Evolutionary conservation across 805 yeast species (phyloP), one percentile per base, ranked within the genome.

Genomic region (Hanseniaspora valbyensis): DNA sequence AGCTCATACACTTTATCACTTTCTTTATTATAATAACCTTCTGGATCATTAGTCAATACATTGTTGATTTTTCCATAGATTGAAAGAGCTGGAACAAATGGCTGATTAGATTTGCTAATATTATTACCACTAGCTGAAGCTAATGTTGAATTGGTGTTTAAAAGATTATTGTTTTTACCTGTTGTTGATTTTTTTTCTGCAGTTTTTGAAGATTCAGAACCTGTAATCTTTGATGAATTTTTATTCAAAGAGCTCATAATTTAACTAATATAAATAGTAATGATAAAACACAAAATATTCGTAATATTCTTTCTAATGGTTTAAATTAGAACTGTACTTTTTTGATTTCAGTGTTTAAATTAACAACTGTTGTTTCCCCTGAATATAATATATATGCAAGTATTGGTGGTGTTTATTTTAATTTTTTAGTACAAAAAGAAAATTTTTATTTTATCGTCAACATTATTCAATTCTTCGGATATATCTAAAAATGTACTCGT

Each of bases 1-100:
- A 48, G 30, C 13, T 39, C 51, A 33, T 33, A 48, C 14, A 48
- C 51, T 19, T 39, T 42, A 25, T 48, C 51, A 48, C 51, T 48
- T 16, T 48, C 51, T 40, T 48, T 48, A 26, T 48, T 48, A 18
- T 32, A 36, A 40, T 29, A 48, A 5, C 51, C 51, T 14, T 39
- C 44, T 9, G 51, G 51, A 19, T 48, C 51, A 33, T 40, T 48
- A 9, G 51, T 48, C 18, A 48, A 34, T 5, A 40, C 22, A 5
- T 21, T 48, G 32, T 48, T 48, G 13, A 48, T 24, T 34, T 39
- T 48, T 8, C 43, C 43, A 19, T 40, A 48, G 13, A 48, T 39
- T 4, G 51, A 32, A 6, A 48, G 8, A 8, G 51, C 44, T 13
- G 51, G 51, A 21, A 26, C 51, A 40, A 48, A 48, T 24, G 34